Evolutionary conservation across 305 asterid species (phyloP), one percentile per base, ranked within the genome.

Genomic region (Caryopteris hybrid): DNA sequence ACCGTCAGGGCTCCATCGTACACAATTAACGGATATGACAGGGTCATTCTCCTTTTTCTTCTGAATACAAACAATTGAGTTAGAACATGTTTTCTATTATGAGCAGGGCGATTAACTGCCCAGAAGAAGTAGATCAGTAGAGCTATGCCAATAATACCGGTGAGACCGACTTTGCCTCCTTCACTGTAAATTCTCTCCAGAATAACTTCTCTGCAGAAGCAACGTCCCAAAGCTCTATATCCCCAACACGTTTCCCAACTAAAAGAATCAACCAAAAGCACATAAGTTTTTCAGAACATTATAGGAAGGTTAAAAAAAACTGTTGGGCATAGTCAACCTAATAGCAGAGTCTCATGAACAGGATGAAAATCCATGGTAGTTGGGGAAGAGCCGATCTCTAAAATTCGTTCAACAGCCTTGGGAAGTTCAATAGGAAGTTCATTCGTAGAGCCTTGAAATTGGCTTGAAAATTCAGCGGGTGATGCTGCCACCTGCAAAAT

Each of bases 351-450:
- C 67, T 86, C 88, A 34, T 80, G 78, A 70, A 74, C 69, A 68
- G 96, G 96, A 67, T 90, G 91, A 78, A 90, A 88, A 62, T 81
- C 93, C 88, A 90, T 86, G 83, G 80, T 74, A 39, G 83, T 84
- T 39, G 79, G 80, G 42, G 78, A 45, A 36, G 78, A 81, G 65
- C 66, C 78, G 64, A 77, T 63, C 57, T 82, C 69, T 25, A 90
- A 41, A 68, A 73, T 22, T 18, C 82, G 80, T 61, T 71, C 82
- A 50, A 88, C 83, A 31, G 70, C 74, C 61, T 33, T 73, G 18
- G 97, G 97, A 51, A 90, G 82, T 39, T 78, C 83, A 56, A 21
- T 53, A 25, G 77, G 81, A 52, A 59, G 66, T 65, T 67, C 80
- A 52, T 21, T 68, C n/a, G 52, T 58, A 34, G 76, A 73, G 46